Evolutionary conservation across 2,329 filamentous ascomycete species (phyloP).

Genomic region (Beauveria pseudobassiana): DNA sequence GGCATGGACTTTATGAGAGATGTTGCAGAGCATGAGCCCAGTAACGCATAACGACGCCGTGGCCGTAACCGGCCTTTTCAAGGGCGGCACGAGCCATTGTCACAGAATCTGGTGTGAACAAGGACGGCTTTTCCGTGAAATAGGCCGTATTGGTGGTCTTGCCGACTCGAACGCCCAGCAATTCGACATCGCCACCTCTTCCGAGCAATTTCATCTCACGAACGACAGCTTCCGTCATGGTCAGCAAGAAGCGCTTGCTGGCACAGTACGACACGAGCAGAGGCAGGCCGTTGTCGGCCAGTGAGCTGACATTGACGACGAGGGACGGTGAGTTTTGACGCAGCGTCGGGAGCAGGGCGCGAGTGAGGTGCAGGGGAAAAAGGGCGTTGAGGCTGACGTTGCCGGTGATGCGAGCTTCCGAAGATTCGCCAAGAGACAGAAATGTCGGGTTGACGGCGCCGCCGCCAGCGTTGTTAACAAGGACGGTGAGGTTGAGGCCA

Average conservation of each 20-base stretch:
- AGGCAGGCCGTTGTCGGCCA: slow-evolving; percentile 37
- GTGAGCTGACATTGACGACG: slow-evolving; percentile 43
- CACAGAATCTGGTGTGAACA: slow-evolving; percentile 14
- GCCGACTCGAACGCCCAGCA: slow-evolving; percentile 14
- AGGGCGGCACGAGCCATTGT: slow-evolving; percentile 16
- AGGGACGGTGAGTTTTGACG: slow-evolving; percentile 32
- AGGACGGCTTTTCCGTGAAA: slow-evolving; percentile 13
- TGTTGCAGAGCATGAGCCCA: slow-evolving; percentile 16
- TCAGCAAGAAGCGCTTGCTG: slow-evolving; percentile 37
- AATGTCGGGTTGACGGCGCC: slow-evolving; percentile 23
- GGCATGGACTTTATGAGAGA: slow-evolving; percentile 8
- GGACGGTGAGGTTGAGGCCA: slow-evolving; percentile 15
- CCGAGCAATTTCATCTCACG: slow-evolving; percentile 31
- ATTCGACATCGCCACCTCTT: slow-evolving; percentile 9
- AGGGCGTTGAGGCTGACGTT: slow-evolving; percentile 39
- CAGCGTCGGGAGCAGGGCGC: slow-evolving; percentile 34
- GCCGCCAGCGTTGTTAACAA: slow-evolving; percentile 24
- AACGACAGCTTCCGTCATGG: slow-evolving; percentile 30
- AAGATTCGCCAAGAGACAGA: slow-evolving; percentile 27
- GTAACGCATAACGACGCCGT: slow-evolving; percentile 14
- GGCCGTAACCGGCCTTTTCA: slow-evolving; percentile 14
- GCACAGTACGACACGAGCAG: slow-evolving; percentile 37
- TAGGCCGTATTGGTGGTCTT: slow-evolving; percentile 16
- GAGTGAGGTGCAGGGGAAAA: slow-evolving; percentile 43
- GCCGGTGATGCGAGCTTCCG: slow-evolving; percentile 27